Base-by-base conservation (phyloP, 768 basidiomycete genomes). In the Phanerodontia chrysosporium region DNA sequence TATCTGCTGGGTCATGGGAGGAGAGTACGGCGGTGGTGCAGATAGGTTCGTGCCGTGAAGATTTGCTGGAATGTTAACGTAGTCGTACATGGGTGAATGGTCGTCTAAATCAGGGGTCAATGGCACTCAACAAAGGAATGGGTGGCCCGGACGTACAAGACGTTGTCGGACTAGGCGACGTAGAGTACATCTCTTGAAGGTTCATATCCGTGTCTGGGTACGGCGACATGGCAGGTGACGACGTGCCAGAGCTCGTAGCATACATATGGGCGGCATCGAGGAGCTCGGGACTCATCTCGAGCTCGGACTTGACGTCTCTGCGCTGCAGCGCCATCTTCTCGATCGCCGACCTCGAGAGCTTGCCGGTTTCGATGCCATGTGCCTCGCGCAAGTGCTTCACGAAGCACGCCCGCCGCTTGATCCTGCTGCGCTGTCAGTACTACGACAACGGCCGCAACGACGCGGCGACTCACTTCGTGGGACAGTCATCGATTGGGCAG, bases 341-440 rank as follows among this genome's bases (percentile, higher is more conserved):
- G 13, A 51, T 42, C 14, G 22, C 28, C 49, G 28, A 30, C 42
- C 52, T n/a, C 39, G 42, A 32, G 2, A n/a, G 22, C n/a, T 49
- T n/a, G 8, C 27, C 24, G 16, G 25, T 39, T 4, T 45, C 65
- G 66, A 62, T 79, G 83, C 27, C 72, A 73, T 27, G 76, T 75
- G 25, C 73, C 59, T 2, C 68, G 12, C 32, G n/a, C 27, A 61
- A 51, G 30, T 61, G 60, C 24, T 27, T 25, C 13, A 44, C 27
- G 51, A 61, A 61, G 16, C 49, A 46, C 9, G 49, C 49, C 24
- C 28, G 27, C 32, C 60, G 27, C 51, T 61, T 61, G 56, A 61
- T 61, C 44, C 60, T 61, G 24, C 30, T 13, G 27, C 21, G 22
- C 28, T 6, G 30, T 51, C 30, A 51, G 49, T 32, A 30, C 49